Conservation (phyloP, 140 eudicot species). For the Oenanthe javanica region DNA sequence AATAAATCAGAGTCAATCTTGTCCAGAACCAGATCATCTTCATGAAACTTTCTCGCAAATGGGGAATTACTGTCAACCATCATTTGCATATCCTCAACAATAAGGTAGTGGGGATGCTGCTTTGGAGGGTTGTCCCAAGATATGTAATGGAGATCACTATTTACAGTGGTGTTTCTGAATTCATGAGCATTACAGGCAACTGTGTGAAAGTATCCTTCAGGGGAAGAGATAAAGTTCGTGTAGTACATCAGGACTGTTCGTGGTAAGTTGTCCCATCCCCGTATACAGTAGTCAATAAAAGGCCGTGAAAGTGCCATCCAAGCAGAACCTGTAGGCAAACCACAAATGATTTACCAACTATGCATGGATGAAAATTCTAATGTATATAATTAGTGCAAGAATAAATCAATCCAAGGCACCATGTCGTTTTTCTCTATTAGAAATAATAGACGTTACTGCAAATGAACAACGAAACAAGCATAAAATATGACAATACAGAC, state of each 20-base stretch:
- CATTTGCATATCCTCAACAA: conserved; percentile 29
- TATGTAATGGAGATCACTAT: conserved; percentile 60
- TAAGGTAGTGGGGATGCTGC: conserved; percentile 68
- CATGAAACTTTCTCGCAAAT: conserved; percentile 57
- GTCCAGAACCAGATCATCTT: conserved; percentile 46
- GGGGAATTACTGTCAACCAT: conserved; percentile 55
- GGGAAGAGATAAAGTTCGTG: conserved; percentile 60
- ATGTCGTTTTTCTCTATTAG: not conserved
- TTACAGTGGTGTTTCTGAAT: conserved; percentile 56
- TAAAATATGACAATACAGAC: not conserved
- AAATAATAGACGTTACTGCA: not conserved
- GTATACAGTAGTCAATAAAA: conserved; percentile 48
- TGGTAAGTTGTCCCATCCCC: conserved; percentile 78
- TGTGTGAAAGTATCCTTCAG: conserved; percentile 74
- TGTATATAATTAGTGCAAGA: not conserved
- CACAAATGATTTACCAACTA: not conserved
- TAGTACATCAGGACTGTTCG: conserved; percentile 64
- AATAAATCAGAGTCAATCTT: conserved; percentile 47
- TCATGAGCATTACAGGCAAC: conserved; percentile 51
- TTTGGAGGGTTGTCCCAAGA: conserved; percentile 74
- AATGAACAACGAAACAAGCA: not conserved
- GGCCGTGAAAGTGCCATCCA: conserved; percentile 71
- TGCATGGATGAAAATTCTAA: not conserved
- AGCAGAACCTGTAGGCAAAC: conserved; percentile 48
- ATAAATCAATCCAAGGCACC: not conserved